These are phyloP conservation scores for Scenedesmus sp. DNA, from an alignment of 163 green algal genomes.

Conservation along the genomic window DNA sequence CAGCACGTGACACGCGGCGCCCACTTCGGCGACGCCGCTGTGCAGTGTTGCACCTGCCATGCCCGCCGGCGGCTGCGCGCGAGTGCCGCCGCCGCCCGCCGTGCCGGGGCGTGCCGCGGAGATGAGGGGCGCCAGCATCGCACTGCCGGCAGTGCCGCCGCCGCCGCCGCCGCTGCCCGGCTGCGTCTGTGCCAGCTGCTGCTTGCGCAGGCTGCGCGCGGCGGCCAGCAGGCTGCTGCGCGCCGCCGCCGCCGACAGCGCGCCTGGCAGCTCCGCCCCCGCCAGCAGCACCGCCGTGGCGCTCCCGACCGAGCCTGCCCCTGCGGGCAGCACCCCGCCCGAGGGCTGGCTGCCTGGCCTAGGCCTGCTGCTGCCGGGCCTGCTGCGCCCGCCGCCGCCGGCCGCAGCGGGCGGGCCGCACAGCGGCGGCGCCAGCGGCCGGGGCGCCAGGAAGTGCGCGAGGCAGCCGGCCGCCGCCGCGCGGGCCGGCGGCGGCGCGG, in stretches of 20 bases:
- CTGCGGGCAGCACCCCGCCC: not conserved
- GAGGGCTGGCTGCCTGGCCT: not conserved
- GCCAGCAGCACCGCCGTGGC: not conserved
- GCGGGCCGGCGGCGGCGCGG: not conserved
- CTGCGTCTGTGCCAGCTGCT: not conserved
- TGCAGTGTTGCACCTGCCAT: not conserved
- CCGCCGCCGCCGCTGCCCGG: not conserved
- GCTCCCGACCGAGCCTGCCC: not conserved
- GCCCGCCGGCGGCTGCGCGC: no score
- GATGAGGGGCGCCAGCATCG: no score
- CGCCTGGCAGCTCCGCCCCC: not conserved
- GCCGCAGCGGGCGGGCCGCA: no score
- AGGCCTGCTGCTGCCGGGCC: slow-evolving; percentile 3
- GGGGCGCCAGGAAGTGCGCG: slow-evolving; percentile 19
- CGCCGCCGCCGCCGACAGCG: not conserved
- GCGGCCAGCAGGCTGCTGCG: slow-evolving; percentile 21
- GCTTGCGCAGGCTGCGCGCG: not conserved
- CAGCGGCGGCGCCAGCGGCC: not conserved
- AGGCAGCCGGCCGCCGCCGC: slow-evolving; percentile 23
- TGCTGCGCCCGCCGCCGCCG: not conserved
- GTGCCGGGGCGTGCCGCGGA: no score
- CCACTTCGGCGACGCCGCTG: not conserved
- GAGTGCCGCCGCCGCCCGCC: not conserved
- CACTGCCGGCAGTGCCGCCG: not conserved
- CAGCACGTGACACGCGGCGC: not conserved